Evolutionary conservation across 1,284 basidiomycete genomes (phyloP), one percentile per base, ranked within the genome.

Genomic region (Pascua guehoae): DNA sequence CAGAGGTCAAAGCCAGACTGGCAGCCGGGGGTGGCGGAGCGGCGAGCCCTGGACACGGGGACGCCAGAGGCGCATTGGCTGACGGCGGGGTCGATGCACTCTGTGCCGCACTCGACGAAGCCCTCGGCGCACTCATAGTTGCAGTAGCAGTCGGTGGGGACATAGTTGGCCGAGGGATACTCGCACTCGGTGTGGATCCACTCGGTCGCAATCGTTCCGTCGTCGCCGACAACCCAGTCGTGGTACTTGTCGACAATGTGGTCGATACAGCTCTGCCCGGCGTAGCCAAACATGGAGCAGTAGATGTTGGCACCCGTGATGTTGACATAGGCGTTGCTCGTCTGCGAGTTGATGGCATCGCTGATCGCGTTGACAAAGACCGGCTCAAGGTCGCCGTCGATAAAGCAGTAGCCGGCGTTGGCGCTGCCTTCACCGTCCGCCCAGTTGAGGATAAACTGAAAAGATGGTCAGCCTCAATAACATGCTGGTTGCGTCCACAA

Each of bases 1-100:
- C 60, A 61, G 4, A 53, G 51, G 12, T 48, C 41, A 47, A 49
- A 39, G 46, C 36, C 46, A 8, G 41, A 16, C 3, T 53, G 40
- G 53, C 60, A 61, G 7, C 24, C 24, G 4, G 24, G 24, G 24
- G 24, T 32, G 24, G 24, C 7, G 24, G 24, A 32, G 24, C 24
- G 24, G 15, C 18, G 14, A n/a, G 14, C 18, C 17, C 15, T 32
- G 15, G 46, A 10, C 12, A 9, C 14, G 16, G 52, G 40, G 2
- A 42, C 12, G n/a, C 45, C 39, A 8, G 45, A 42, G n/a, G 32
- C 24, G 50, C 50, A 51, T 5, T 10, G 11, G 12, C 17, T 41
- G 42, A 32, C 24, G 12, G 42, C 16, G 52, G 46, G 52, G 44
- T 46, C 46, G 46, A 53, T 47, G 40, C 52, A 53, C 10, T 14